Evolutionary conservation across 1,284 basidiomycete genomes (phyloP).

Genomic region (Marasmius oreades): DNA sequence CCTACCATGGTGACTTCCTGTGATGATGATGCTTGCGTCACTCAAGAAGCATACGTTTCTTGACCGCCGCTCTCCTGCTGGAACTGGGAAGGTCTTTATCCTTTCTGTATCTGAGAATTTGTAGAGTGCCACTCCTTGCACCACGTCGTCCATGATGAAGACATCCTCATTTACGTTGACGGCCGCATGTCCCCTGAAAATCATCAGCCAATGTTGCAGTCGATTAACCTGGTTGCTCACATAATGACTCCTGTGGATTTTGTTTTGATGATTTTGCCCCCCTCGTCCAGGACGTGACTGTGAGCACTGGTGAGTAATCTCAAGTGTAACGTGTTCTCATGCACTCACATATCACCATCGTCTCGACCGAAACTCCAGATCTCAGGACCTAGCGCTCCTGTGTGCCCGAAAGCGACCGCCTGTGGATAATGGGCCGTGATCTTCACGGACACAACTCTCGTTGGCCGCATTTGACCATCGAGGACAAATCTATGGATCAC

Average conservation of each 20-base stretch:
- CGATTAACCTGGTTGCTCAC: not conserved
- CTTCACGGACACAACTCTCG: not conserved
- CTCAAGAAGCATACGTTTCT: conserved; percentile 5
- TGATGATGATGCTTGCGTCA: not conserved
- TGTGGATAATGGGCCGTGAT: conserved; percentile 8
- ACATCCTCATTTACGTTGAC: conserved; percentile 5
- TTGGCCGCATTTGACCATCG: conserved; percentile 2
- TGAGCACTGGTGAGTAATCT: not conserved
- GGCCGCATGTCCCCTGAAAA: conserved; percentile 6
- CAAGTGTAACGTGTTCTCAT: not conserved
- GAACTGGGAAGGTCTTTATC: conserved; percentile 2
- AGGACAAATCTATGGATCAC: conserved; percentile 7
- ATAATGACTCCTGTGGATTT: conserved; percentile 5
- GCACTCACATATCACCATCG: conserved; percentile 10
- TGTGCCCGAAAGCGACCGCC: conserved; percentile 7
- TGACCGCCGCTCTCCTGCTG: not conserved
- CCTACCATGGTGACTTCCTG: not conserved
- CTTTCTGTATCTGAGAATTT: not conserved
- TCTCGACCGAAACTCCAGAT: conserved; percentile 11
- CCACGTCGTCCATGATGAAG: conserved; percentile 4
- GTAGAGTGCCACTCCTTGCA: conserved; percentile 6
- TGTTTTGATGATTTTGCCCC: conserved; percentile 1
- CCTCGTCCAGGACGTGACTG: conserved; percentile 6
- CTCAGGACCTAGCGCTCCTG: not conserved
- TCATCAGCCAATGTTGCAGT: not conserved